Base-by-base conservation (phyloP, 805 yeast species). In the Ogataea chonburiensis region DNA sequence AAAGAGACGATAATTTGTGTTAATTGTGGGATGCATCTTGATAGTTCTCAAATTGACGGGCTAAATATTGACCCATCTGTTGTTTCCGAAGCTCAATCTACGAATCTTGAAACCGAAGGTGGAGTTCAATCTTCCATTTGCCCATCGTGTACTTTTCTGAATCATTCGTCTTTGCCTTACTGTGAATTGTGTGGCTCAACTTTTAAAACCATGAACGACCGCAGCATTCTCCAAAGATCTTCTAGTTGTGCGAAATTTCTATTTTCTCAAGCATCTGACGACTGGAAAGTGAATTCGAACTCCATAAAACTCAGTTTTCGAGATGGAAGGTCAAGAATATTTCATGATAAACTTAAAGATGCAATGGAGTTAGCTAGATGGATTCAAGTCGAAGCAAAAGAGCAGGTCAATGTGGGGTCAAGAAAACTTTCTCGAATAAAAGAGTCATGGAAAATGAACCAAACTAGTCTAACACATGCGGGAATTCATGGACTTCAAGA, bases 181-280 rank as follows among this genome's bases (percentile, higher is more conserved):
- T 91, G 98, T 60, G 98, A 91, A 58, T 72, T 93, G 54, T 91
- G 98, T 63, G 96, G 96, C 0, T 67, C 81, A 12, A 10, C 17
- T 14, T n/a, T 25, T n/a, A n/a, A n/a, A n/a, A n/a, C n/a, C n/a
- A n/a, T n/a, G n/a, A n/a, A n/a, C n/a, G n/a, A n/a, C n/a, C n/a
- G n/a, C n/a, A n/a, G n/a, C n/a, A n/a, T n/a, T n/a, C n/a, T n/a
- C n/a, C n/a, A n/a, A n/a, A n/a, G n/a, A n/a, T n/a, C n/a, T 12
- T 12, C 12, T 10, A 16, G 5, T 12, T 24, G 12, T 5, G 28
- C 34, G 4, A 12, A 18, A 15, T 31, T 31, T 23, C 5, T 4
- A 5, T n/a, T 31, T 5, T 7, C 22, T 1, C 28, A 5, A 5
- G 13, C 8, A 23, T 13, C 23, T 6, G 27, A 17, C 8, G n/a